Conservation (phyloP, 106 monocot species). For the Dendrobium huoshanense region DNA sequence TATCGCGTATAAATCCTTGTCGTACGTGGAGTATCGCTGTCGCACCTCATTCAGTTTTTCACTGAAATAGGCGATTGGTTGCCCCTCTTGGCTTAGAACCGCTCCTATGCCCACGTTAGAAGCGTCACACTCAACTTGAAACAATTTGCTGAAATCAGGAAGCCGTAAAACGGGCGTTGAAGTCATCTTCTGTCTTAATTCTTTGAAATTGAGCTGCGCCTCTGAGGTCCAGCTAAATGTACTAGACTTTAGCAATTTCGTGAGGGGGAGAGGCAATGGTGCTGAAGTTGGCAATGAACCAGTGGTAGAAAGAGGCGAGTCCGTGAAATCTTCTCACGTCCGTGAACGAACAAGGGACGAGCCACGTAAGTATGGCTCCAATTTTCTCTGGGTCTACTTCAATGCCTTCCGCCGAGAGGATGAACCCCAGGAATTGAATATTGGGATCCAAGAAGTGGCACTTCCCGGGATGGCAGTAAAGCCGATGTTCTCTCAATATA, state of each 20-base stretch:
- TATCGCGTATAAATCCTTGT: conserved; percentile 1
- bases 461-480: neutral
- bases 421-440: neutral
- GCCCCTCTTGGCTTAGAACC: conserved; percentile 6
- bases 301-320: neutral
- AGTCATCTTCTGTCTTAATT: neutral
- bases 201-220: neutral
- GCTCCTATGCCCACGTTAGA: neutral
- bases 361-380: conserved; percentile 1
- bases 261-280: conserved; percentile 5
- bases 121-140: conserved; percentile 5
- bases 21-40: neutral
- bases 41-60: conserved; percentile 2
- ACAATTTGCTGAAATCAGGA: neutral
- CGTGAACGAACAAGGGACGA: neutral
- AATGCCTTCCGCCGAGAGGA: neutral
- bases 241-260: neutral
- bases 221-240: neutral
- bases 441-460: neutral
- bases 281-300: neutral
- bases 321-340: conserved; percentile 9
- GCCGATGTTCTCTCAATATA: neutral
- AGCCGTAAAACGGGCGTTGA: neutral
- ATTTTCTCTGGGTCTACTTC: neutral
- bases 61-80: neutral